These are phyloP conservation scores for Coemansia sp. DNA, from an alignment of 192 early-diverging fungal genomes.

Conservation along the genomic window DNA sequence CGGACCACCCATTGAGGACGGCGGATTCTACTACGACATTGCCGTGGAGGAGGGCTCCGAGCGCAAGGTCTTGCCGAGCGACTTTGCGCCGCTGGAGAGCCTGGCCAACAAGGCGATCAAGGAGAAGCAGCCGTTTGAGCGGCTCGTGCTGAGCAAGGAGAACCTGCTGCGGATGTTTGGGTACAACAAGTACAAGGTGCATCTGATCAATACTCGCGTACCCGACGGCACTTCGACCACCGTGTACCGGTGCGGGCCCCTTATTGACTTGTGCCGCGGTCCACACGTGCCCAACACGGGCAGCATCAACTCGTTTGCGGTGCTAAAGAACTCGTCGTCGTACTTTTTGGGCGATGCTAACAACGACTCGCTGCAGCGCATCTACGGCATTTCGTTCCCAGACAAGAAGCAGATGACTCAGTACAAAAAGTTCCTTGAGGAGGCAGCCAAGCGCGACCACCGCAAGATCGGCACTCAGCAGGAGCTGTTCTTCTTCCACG, in stretches of 20 bases:
- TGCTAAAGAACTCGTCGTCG: constrained; percentile 96
- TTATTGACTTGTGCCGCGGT: constrained; percentile 96
- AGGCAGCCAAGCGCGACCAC: constrained; percentile 95
- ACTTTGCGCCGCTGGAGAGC: constrained; percentile 87
- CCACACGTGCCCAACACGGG: constrained; percentile 96
- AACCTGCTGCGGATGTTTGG: constrained; percentile 95
- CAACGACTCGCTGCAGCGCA: constrained; percentile 97
- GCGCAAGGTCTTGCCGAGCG: constrained; percentile 66
- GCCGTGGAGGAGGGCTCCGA: constrained; percentile 60
- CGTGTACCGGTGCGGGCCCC: constrained; percentile 96
- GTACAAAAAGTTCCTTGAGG: constrained; percentile 93
- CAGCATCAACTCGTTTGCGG: constrained; percentile 86
- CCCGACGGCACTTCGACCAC: constrained; percentile 92
- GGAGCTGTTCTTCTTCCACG: constrained; percentile 98
- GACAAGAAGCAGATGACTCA: constrained; percentile 97
- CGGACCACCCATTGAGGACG: constrained; percentile 89
- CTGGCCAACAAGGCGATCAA: constrained; percentile 83
- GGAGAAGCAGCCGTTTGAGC: constrained; percentile 95
- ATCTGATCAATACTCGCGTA: constrained; percentile 89
- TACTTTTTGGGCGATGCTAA: constrained; percentile 97
- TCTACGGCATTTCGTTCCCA: constrained; percentile 99
- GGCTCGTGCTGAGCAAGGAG: constrained; percentile 84
- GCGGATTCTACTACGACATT: constrained; percentile 97
- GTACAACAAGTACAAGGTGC: constrained; percentile 97
- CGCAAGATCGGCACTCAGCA: constrained; percentile 96